Percentiles rank a stretch among this genome's conserved stretches.
Evolutionary conservation across 305 asterid species (phyloP).

Genomic region (Petunia hybrid): DNA sequence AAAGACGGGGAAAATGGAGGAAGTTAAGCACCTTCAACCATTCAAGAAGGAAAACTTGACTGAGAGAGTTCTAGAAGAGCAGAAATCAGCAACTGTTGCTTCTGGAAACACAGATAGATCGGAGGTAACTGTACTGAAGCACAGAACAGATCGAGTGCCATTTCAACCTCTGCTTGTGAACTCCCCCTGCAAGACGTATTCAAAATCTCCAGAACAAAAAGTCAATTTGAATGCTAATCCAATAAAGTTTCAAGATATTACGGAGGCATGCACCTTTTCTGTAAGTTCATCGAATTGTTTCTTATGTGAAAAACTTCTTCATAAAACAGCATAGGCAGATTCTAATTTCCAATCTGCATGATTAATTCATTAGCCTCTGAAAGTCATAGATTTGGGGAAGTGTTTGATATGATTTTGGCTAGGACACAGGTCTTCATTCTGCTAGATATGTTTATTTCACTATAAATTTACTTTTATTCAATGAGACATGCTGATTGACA

Average conservation of each 20-base stretch:
- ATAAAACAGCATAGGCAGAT: not conserved
- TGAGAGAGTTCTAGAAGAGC: slow-evolving; percentile 47
- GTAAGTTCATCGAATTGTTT: slow-evolving; percentile 50
- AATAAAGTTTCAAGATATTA: slow-evolving; percentile 31
- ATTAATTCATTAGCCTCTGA: not conserved
- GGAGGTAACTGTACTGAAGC: slow-evolving; percentile 30
- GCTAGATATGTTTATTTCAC: not conserved
- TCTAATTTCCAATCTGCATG: not conserved
- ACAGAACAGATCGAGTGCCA: slow-evolving; percentile 53
- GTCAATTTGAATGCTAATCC: slow-evolving; percentile 15
- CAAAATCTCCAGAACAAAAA: slow-evolving; percentile 35
- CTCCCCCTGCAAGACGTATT: slow-evolving; percentile 37
- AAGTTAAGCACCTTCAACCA: slow-evolving; percentile 30
- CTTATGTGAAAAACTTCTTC: slow-evolving; percentile 14
- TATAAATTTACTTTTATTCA: not conserved
- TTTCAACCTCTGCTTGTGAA: slow-evolving; percentile 52
- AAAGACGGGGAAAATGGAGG: slow-evolving; percentile 21
- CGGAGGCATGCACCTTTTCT: slow-evolving; percentile 40
- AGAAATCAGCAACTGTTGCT: slow-evolving; percentile 37
- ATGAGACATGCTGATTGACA: not conserved
- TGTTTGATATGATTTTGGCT: not conserved
- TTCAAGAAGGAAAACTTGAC: slow-evolving; percentile 37
- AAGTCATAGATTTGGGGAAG: not conserved
- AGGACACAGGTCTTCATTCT: not conserved
- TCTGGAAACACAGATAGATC: slow-evolving; percentile 32